These are phyloP conservation scores for Elaeagnus macrophylla DNA, from an alignment of 306 rosid species.

Conservation along the genomic window DNA sequence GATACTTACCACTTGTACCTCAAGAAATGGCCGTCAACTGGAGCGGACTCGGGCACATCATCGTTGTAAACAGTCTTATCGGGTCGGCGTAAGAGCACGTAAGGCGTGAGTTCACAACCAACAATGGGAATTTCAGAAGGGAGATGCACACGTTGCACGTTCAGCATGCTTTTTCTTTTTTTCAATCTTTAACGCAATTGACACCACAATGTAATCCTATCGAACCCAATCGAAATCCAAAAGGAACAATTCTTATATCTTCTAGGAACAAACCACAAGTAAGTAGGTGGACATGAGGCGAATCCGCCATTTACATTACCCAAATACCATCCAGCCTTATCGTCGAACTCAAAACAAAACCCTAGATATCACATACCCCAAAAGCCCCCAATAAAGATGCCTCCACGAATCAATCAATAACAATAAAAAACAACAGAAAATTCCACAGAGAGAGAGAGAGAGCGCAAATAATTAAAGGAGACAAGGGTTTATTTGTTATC, in stretches of 20 bases:
- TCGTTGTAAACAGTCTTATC: slow-evolving; percentile 46
- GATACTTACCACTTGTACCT: slow-evolving; percentile 81
- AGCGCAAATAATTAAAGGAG: too few species aligned
- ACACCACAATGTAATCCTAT: slow-evolving; percentile 30
- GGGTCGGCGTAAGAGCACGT: slow-evolving; percentile 74
- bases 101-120: slow-evolving; percentile 94
- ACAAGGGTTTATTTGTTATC: too few species aligned
- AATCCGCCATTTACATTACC: slow-evolving; percentile 80
- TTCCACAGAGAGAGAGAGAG: not conserved
- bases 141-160: slow-evolving; percentile 87
- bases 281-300: slow-evolving; percentile 55
- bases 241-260: slow-evolving; percentile 24
- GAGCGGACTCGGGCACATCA: slow-evolving; percentile 70
- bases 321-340: slow-evolving; percentile 68
- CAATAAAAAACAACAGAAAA: not conserved
- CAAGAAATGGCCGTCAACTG: slow-evolving; percentile 73
- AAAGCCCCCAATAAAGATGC: slow-evolving; percentile 1
- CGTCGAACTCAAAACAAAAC: slow-evolving; percentile 23
- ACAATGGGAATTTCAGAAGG: slow-evolving; percentile 98
- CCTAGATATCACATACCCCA: slow-evolving; percentile 7
- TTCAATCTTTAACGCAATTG: slow-evolving; percentile 39
- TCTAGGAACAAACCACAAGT: slow-evolving; percentile 17
- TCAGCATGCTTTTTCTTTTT: slow-evolving; percentile 65
- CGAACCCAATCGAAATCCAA: slow-evolving; percentile 27
- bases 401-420: slow-evolving; percentile 33